These are phyloP conservation scores for Penicillium sp. DNA, from an alignment of 2,329 filamentous ascomycete genomes.

Conservation along the genomic window DNA sequence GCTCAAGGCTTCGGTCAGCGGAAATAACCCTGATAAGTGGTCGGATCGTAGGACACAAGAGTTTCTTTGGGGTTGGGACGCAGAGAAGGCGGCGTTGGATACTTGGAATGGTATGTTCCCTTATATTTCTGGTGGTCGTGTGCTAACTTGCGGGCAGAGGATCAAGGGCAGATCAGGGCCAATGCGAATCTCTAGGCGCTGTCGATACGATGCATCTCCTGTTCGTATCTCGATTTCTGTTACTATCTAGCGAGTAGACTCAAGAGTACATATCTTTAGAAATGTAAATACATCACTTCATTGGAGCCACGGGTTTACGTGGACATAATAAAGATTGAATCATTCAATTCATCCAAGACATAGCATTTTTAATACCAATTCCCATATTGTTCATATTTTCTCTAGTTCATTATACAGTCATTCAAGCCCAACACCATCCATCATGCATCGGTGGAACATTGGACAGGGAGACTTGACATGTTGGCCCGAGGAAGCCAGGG, in stretches of 20 bases:
- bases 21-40: constrained; percentile 61
- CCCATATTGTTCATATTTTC: constrained; percentile 17
- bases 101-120: constrained; percentile 31
- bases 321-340: not conserved
- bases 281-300: constrained; percentile 3
- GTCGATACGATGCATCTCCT: not conserved
- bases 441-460: constrained; percentile 11
- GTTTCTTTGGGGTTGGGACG: constrained; percentile 41
- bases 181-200: constrained; percentile 20
- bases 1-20: constrained; percentile 30
- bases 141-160: constrained; percentile 6
- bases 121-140: not conserved
- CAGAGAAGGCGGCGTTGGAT: constrained; percentile 34
- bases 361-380: constrained; percentile 10
- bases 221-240: not conserved
- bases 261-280: constrained; percentile 6
- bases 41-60: constrained; percentile 64
- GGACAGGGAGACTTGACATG: constrained; percentile 9
- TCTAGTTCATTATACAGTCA: constrained; percentile 31
- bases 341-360: not conserved
- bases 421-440: constrained; percentile 17
- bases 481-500: constrained; percentile 19
- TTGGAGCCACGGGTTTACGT: not conserved
- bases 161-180: constrained; percentile 1
- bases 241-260: not conserved